These are phyloP conservation scores for Globisporangium recalcitrans DNA, from an alignment of 352 stramenopile genomes.

Conservation along the genomic window DNA sequence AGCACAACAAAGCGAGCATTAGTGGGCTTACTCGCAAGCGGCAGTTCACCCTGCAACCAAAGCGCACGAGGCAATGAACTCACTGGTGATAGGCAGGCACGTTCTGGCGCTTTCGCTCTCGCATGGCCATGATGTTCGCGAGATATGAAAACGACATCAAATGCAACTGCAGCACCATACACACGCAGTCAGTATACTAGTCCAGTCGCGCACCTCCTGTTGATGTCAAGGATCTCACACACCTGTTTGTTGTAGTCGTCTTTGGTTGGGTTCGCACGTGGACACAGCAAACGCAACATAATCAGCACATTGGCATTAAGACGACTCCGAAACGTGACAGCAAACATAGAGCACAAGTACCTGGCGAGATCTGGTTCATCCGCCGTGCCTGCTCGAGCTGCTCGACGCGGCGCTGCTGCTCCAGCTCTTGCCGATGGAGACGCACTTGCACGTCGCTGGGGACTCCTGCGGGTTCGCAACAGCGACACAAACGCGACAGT, in stretches of 20 bases:
- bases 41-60: neutral
- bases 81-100: conserved; percentile 19
- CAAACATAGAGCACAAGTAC: no score
- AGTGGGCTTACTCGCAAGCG: neutral
- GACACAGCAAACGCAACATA: neutral
- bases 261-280: conserved; percentile 8
- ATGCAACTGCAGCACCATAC: conserved; percentile 25
- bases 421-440: conserved; percentile 25
- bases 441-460: conserved; percentile 13
- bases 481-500: neutral
- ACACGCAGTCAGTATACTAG: neutral
- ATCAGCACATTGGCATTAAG: neutral
- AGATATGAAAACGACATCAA: conserved; percentile 47
- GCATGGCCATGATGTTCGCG: conserved; percentile 47
- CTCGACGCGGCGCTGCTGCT: conserved; percentile 29
- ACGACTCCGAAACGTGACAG: no score
- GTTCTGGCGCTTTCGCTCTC: conserved; percentile 33
- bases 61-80: neutral
- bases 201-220: neutral
- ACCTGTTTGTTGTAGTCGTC: conserved; percentile 48
- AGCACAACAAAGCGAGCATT: neutral
- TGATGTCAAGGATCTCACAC: conserved; percentile 1
- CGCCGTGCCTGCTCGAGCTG: conserved; percentile 39
- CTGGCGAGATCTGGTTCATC: conserved; percentile 34
- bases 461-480: conserved; percentile 9